phyloP scores from a whole-genome alignment of 352 stramenopile genomes.

The Globisporangium abappressorium region DNA sequence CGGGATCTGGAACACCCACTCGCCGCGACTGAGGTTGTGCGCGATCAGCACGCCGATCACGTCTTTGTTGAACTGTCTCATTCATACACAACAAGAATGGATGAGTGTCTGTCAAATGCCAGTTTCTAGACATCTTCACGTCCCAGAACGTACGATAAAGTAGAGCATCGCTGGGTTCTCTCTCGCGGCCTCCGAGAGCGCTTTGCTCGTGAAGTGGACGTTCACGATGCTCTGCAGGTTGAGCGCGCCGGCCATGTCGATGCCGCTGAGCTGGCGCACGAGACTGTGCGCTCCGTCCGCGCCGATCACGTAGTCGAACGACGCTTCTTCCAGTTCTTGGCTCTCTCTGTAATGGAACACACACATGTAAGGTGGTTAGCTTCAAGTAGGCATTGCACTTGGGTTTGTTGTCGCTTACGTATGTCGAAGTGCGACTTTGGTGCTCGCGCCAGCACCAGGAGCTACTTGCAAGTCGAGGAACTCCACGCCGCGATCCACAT shows the following conservation, averaged over 20 bases:
- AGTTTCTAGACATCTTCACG: background rate
- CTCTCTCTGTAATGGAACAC: slow-evolving; percentile 25
- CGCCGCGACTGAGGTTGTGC: slow-evolving; percentile 85
- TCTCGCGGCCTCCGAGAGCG: slow-evolving; percentile 45
- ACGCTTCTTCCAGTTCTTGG: slow-evolving; percentile 32
- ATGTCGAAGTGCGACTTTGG: slow-evolving; percentile 38
- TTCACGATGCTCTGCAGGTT: slow-evolving; percentile 93
- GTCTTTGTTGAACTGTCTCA: slow-evolving; percentile 65
- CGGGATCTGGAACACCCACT: slow-evolving; percentile 93
- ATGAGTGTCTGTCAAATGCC: background rate
- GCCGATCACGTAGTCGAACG: slow-evolving; percentile 85
- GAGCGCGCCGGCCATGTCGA: slow-evolving; percentile 65
- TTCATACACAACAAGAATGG: background rate
- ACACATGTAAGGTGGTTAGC: background rate
- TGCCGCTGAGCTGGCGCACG: slow-evolving; percentile 64
- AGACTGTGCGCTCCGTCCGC: slow-evolving; percentile 90
- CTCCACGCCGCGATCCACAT: slow-evolving; percentile 61
- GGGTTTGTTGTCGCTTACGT: slow-evolving; percentile 30
- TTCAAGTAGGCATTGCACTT: background rate
- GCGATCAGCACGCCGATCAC: slow-evolving; percentile 91
- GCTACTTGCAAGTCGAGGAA: slow-evolving; percentile 35
- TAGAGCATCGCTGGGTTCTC: slow-evolving; percentile 92
- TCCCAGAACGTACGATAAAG: slow-evolving; percentile 69
- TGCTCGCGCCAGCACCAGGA: slow-evolving; percentile 5
- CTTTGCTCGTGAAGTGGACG: slow-evolving; percentile 90